Evolutionary conservation across 192 early-diverging fungal genomes (phyloP), one percentile per base, ranked within the genome.

Genomic region (Mortierella antarctica): DNA sequence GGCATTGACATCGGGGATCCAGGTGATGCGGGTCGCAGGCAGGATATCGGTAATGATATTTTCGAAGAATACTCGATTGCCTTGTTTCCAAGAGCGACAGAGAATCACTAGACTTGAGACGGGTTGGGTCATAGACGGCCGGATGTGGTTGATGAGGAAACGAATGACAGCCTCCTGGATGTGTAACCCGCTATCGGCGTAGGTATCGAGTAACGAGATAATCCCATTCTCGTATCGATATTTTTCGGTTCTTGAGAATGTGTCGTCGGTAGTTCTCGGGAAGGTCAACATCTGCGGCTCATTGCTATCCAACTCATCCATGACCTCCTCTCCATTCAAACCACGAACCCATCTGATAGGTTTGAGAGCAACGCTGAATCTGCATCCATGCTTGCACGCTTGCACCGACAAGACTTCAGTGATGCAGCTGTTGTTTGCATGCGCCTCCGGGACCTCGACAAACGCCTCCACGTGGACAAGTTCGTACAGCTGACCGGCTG

Each of bases 1-100:
- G 7, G 54, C 15, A 7, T 49, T 44, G 7, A 7, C 6, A 2
- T 67, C 59, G 6, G 73, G 73, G 11, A 75, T 67, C 73, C 73
- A 75, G 40, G 73, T 75, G 23, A 63, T 56, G 2, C 12, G 0
- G 7, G n/a, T 42, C 6, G 12, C 5, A 14, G 59, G 57, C 13
- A 74, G 45, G 14, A 74, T 2, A 1, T 55, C 48, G 0, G 9
- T n/a, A 1, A 74, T 31, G 17, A 74, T 56, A n/a, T 41, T 5
- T 8, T 55, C 51, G 4, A 58, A 46, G 21, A 7, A 0, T 0
- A 13, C 48, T 4, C 18, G 13, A 41, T 41, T 2, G 10, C 23
- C 41, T 0, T 7, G 44, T 13, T 7, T 57, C 65, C 65, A 67
- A 18, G 11, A 5, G 6, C 47, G 2, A 46, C 53, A 57, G 13